These are phyloP conservation scores for Penicillium soppii DNA, from an alignment of 495 filamentous ascomycete genomes.

Conservation along the genomic window DNA sequence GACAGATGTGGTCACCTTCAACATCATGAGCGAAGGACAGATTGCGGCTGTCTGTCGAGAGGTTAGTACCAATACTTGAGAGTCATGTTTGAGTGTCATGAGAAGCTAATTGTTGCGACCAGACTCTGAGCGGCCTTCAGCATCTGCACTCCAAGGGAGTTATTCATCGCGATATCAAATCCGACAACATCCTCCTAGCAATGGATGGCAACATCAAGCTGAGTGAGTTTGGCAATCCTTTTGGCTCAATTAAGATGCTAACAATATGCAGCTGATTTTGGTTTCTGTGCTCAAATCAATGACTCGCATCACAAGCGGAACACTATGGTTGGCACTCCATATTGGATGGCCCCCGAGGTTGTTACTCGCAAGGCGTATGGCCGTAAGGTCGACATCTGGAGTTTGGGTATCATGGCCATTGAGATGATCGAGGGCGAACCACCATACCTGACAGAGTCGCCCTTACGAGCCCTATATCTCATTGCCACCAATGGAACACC, in stretches of 20 bases:
- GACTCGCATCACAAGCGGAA: constrained; percentile 95
- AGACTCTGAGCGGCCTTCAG: constrained; percentile 87
- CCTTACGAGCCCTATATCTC: constrained; percentile 87
- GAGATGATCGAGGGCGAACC: constrained; percentile 99
- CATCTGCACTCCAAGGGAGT: constrained; percentile 97
- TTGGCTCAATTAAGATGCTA: constrained; percentile 20
- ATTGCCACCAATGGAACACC: constrained; percentile 98
- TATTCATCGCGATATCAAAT: constrained; percentile 98
- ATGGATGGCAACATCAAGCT: constrained; percentile 96
- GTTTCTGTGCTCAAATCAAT: constrained; percentile 98
- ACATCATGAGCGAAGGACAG: constrained; percentile 97
- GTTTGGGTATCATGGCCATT: constrained; percentile 98
- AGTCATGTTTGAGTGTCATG: not conserved
- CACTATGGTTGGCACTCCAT: constrained; percentile 98
- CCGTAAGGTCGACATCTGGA: constrained; percentile 98
- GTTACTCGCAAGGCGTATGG: constrained; percentile 98
- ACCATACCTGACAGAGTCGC: constrained; percentile 93
- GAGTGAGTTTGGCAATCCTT: constrained; percentile 59
- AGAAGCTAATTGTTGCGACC: constrained; percentile 9
- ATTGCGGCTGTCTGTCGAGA: constrained; percentile 95
- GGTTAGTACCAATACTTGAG: constrained; percentile 42
- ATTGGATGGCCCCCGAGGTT: constrained; percentile 99
- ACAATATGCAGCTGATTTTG: constrained; percentile 79
- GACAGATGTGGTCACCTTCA: constrained; percentile 97
- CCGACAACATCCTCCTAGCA: constrained; percentile 94